Percentiles rank a stretch among this genome's conserved stretches.
phyloP scores from a whole-genome alignment of 495 filamentous ascomycete genomes.

The Thermochaetoides thermophila region DNA sequence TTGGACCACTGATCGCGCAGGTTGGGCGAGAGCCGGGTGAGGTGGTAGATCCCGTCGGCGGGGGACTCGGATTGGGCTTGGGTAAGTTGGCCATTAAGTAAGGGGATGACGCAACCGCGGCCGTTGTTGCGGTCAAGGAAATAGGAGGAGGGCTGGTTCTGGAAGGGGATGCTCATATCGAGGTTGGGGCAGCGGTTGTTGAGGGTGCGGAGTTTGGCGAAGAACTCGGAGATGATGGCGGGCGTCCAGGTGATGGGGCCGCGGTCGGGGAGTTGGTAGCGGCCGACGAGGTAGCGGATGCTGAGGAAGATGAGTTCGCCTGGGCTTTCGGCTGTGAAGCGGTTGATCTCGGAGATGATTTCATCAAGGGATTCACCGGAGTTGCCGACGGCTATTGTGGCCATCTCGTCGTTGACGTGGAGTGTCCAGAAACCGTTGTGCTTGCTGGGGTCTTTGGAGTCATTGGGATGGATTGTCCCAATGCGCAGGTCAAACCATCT shows the following conservation, averaged over 20 bases:
- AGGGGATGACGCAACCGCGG: conserved; percentile 11
- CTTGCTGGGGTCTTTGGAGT: not conserved
- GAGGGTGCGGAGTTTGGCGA: conserved; percentile 8
- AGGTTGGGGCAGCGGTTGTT: conserved; percentile 12
- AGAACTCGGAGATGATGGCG: conserved; percentile 6
- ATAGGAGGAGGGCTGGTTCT: conserved; percentile 9
- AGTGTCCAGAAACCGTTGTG: conserved; percentile 11
- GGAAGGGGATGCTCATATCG: conserved; percentile 8
- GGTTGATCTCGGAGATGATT: conserved; percentile 19
- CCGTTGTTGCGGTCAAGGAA: conserved; percentile 13
- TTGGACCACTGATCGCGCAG: conserved; percentile 13
- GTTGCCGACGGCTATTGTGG: conserved; percentile 11
- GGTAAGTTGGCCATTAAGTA: conserved; percentile 9
- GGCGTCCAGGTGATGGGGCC: conserved; percentile 11
- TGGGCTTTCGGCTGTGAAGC: conserved; percentile 16
- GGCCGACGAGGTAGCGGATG: conserved; percentile 14
- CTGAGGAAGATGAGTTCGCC: conserved; percentile 22
- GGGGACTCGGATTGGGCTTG: conserved; percentile 5
- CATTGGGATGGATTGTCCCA: conserved; percentile 7
- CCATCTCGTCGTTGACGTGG: conserved; percentile 10
- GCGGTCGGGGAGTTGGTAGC: conserved; percentile 8
- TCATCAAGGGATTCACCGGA: conserved; percentile 15
- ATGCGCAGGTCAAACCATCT: conserved; percentile 20
- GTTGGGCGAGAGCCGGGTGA: conserved; percentile 1
- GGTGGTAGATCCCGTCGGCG: conserved; percentile 11